Evolutionary conservation across 371 early-diverging fungal species (phyloP), one percentile per base, ranked within the genome.

Genomic region (Actinomortierella ambigua): DNA sequence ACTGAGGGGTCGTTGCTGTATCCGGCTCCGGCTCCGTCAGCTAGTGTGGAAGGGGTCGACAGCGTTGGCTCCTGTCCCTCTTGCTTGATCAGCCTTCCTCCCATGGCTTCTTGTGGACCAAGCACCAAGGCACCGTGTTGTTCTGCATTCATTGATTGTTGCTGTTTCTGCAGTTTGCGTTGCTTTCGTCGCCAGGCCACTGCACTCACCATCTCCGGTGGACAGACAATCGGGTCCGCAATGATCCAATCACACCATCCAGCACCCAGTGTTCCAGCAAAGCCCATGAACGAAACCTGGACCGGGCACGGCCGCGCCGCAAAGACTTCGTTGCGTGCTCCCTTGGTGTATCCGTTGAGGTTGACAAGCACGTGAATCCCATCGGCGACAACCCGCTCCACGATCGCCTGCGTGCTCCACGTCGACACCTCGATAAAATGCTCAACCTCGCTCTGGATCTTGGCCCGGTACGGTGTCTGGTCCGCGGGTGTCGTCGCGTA

Each of bases 171-270:
- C 24, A 24, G 48, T 24, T 47, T 24, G 2, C 66, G 65, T n/a
- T 71, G 73, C 51, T 71, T 71, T 24, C 73, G 54, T 53, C 84
- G 81, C 85, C 85, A 85, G 28, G 84, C 81, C 55, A 93, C 93
- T 26, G 87, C 84, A 56, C 85, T 85, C 9, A 93, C 93, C 61
- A 87, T 87, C 52, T 87, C 85, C n/a, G 92, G 92, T 28, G 97
- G 97, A 57, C 90, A 90, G 0, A 94, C 94, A 39, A 94, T 83
- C 14, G 93, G 90, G 70, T 96, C 97, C 1, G 91, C 89, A 15
- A 97, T 88, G 28, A 95, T 87, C 78, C 91, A 97, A 73, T 97
- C 97, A 64, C 93, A 93, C 94, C 94, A 96, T 4, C 90, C 90
- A 20, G 90, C 91, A 3, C 95, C 96, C 52, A 95, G 79, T 0